Base-by-base conservation (phyloP, 305 asterid species). In the Fraxinus latifolia region DNA sequence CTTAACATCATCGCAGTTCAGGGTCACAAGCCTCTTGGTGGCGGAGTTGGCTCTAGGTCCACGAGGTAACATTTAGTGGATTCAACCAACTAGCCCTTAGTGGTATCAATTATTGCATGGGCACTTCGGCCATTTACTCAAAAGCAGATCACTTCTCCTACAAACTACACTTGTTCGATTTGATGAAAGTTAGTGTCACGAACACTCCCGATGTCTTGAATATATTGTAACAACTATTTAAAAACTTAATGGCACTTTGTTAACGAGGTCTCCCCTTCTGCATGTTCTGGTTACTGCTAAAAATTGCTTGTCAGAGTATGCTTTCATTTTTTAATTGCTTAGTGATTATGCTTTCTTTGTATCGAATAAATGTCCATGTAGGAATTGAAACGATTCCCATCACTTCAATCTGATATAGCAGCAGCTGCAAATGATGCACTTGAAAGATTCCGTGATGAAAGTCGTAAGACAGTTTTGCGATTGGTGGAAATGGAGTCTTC, bases 401-500 rank as follows among this genome's bases (percentile, higher is more conserved):
- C 98, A 3, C 96, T 96, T 79, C 98, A 94, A 82, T 72, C 97
- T 79, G 98, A 96, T 75, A 94, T 94, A 87, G 98, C 98, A 83
- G 88, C 95, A 33, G 93, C 98, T 58, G 93, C 99, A 74, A 96
- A 96, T 90, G 99, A 96, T 5, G 88, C 99, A 77, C 89, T 96
- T n/a, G 98, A 96, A 89, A 92, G 87, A 86, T 96, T 94, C 81
- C 97, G 98, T 19, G 98, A 96, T 75, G 98, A 96, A 83, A 91
- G 99, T 79, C 97, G 98, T 6, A 92, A 74, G 87, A 93, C 99
- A 74, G 94, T 96, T 86, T n/a, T 83, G 81, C 88, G 99, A 55
- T 90, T 96, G 87, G 99, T 96, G 78, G 98, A 96, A 86, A 96
- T 96, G 98, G 98, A 96, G 88, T 96, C 98, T 68, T 84, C 93